Evolutionary conservation across 345 rosid genomes (phyloP).

Genomic region (Abelmoschus esculentus): DNA sequence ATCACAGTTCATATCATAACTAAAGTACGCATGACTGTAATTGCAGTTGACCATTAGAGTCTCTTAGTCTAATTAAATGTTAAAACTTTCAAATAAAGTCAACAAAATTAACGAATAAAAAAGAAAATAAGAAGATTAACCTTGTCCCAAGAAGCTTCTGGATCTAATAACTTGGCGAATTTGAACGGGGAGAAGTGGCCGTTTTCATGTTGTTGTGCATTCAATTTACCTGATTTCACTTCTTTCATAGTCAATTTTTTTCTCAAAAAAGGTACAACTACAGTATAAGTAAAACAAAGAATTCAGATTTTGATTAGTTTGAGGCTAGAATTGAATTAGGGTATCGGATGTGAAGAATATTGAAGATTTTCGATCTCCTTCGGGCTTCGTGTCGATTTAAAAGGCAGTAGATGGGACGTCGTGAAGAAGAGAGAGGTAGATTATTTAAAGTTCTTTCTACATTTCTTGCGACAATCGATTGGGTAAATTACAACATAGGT

Average conservation of each 20-base stretch:
- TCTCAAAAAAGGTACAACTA: neutral
- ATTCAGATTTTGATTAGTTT: neutral
- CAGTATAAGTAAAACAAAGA: neutral
- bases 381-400: conserved; percentile 9
- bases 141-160: conserved; percentile 92
- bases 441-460: no score
- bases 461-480: no score
- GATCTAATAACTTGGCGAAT: conserved; percentile 74
- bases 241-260: conserved; percentile 38
- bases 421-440: neutral
- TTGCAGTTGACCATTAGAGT: neutral
- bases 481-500: no score
- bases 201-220: conserved; percentile 40
- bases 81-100: neutral
- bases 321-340: neutral
- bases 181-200: conserved; percentile 66
- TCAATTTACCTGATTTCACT: conserved; percentile 38
- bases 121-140: conserved; percentile 14
- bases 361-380: neutral
- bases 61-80: neutral
- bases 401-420: neutral
- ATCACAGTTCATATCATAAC: neutral
- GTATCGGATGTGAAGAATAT: neutral
- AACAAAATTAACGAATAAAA: neutral
- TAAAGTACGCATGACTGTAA: neutral